Evolutionary conservation across 2,329 filamentous ascomycete species (phyloP).

Genomic region (Colletotrichum destructivum): DNA sequence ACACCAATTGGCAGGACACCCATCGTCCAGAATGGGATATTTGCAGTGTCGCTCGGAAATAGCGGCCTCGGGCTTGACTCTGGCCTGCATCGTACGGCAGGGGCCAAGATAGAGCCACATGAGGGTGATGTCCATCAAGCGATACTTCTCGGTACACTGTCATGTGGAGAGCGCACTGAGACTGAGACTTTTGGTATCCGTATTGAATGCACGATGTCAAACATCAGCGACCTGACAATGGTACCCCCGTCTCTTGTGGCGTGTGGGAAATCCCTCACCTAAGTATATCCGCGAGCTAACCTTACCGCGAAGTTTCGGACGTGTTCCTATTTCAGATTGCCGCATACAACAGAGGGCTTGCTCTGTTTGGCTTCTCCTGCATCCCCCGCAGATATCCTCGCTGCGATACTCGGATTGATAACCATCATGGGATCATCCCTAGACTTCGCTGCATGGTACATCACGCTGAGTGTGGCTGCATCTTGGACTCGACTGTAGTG

Average conservation of each 20-base stretch:
- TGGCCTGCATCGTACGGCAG: neutral
- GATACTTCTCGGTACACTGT: neutral
- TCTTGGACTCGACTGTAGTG: too few relatives aligned
- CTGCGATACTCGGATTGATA: neutral
- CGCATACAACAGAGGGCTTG: neutral
- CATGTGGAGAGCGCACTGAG: neutral
- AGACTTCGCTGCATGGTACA: neutral
- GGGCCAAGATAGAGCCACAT: neutral
- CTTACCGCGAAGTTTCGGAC: neutral
- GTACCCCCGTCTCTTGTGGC: neutral
- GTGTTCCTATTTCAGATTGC: neutral
- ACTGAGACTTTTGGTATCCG: neutral
- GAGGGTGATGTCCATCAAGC: neutral
- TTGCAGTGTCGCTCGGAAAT: neutral
- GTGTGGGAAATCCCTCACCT: slow-evolving; percentile 7
- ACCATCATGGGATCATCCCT: neutral
- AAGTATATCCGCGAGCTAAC: neutral
- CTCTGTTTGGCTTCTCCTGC: neutral
- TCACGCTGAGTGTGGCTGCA: neutral
- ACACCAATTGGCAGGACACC: neutral
- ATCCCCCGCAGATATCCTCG: neutral
- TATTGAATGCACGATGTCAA: neutral
- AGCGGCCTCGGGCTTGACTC: neutral
- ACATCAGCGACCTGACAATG: slow-evolving; percentile 2
- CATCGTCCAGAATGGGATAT: neutral